A percentile compares a stretch with the other conserved stretches of the same genome.
Evolutionary conservation across 495 filamentous ascomycete genomes (phyloP).

Genomic region (Lentithecium fluviatile): DNA sequence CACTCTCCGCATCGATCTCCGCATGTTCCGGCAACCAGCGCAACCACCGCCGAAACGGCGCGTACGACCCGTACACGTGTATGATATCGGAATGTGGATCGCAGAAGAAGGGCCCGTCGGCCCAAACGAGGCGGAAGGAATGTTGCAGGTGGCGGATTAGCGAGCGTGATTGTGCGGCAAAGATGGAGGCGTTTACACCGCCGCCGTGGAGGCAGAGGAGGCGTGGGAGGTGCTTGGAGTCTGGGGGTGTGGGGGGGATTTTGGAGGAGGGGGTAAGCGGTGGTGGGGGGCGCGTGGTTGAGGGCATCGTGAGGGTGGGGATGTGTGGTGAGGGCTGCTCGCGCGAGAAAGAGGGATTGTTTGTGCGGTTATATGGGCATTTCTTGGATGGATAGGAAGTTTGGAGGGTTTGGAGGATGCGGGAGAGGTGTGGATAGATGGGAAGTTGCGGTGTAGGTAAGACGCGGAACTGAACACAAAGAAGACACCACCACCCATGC

Average conservation of each 20-base stretch:
- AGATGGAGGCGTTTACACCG: constrained; percentile 61
- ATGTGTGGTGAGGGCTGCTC: neutral
- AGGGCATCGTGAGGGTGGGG: neutral
- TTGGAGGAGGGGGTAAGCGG: constrained; percentile 18
- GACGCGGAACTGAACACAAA: neutral
- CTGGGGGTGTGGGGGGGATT: constrained; percentile 18
- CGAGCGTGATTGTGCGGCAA: constrained; percentile 57
- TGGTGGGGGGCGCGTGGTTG: neutral
- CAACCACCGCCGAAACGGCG: constrained; percentile 61
- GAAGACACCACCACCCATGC: neutral
- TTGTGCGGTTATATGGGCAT: neutral
- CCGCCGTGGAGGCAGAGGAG: constrained; percentile 70
- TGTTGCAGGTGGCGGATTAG: constrained; percentile 48
- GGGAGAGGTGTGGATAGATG: neutral
- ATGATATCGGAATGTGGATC: constrained; percentile 52
- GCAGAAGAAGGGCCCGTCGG: constrained; percentile 57
- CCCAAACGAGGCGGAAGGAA: constrained; percentile 60
- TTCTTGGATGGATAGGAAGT: neutral
- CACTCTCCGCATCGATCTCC: constrained; percentile 47
- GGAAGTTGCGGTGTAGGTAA: neutral
- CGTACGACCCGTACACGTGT: constrained; percentile 54
- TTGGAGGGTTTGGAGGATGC: neutral
- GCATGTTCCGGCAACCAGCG: constrained; percentile 51
- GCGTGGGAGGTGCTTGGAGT: constrained; percentile 51
- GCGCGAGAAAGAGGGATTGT: neutral